Evolutionary conservation across 169 alveolate genomes (phyloP).

Genomic region (Besnoitia besnoiti): DNA sequence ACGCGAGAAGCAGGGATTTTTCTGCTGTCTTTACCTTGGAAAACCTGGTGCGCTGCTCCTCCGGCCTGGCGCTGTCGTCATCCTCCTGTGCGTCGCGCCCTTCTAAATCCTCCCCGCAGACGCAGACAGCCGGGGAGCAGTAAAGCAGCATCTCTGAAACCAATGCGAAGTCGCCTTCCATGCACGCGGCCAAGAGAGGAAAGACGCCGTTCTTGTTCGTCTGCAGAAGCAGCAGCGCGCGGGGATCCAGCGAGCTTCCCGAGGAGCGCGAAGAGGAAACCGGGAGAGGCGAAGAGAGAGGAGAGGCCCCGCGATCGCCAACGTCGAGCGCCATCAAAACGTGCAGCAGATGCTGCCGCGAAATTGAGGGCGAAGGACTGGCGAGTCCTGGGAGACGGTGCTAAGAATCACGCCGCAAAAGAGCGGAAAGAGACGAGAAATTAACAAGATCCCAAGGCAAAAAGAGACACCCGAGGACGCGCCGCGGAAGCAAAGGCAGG

Average conservation of each 20-base stretch:
- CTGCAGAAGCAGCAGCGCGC: neutral
- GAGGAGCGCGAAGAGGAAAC: neutral
- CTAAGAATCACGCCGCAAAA: no score
- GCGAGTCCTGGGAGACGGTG: neutral
- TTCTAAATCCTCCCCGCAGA: neutral
- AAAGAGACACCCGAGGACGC: neutral
- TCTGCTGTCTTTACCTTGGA: no score
- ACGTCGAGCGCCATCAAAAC: neutral
- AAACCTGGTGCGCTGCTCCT: no score
- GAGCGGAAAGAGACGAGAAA: no score
- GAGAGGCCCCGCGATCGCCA: neutral
- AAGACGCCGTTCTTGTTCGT: neutral
- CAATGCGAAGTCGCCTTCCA: neutral
- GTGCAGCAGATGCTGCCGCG: neutral
- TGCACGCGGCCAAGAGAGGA: slow-evolving; percentile 23
- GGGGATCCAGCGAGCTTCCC: neutral
- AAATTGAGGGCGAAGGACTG: neutral
- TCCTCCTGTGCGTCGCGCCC: neutral
- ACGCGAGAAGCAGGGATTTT: no score
- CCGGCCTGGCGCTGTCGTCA: neutral
- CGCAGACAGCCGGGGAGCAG: neutral
- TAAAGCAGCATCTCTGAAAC: neutral
- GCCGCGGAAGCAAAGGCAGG: no score
- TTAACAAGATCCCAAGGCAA: no score
- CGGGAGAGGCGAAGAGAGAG: neutral